Base-by-base conservation (phyloP, 441 rosid species). In the Mallotus japonicus region DNA sequence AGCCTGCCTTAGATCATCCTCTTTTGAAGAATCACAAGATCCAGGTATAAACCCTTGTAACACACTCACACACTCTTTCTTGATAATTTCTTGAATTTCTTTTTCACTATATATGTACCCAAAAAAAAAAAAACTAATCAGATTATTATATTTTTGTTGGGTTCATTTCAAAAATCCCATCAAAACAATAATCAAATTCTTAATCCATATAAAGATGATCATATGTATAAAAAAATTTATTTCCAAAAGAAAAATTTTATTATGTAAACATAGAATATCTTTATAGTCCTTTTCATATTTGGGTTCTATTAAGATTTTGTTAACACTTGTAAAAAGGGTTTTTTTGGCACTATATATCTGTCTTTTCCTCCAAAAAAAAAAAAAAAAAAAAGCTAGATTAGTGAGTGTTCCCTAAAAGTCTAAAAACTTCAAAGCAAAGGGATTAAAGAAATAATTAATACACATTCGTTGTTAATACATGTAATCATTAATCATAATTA, bases 1-100 rank as follows among this genome's bases (percentile, higher is more conserved):
- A 95, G 73, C 96, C 99, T 19, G 99, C 99, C 70, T 87, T 95
- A 71, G 99, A 92, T 81, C 99, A 95, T 72, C 97, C 99, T 72
- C 92, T 79, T 76, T 85, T 95, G 72, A 89, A 86, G 81, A 92
- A 91, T 78, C 99, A 95, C 89, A 92, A 90, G 86, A 89, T 95
- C 74, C 99, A 92, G 98, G 99, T 95, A 20, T 61, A 79, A 60
- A 83, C 24, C n/a, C 60, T 5, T 42, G 2, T 28, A 28, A 28
- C 32, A 28, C 32, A 28, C 32, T 28, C 3, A 42, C 10, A 42
- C 46, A 42, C 14, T 56, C 67, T 54, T 20, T 10, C 42, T 34
- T 42, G 32, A 28, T 28, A 28, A 28, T 28, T 28, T 28, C 32
- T 28, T 28, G 32, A 28, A 28, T 28, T 28, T 28, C 32, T 28